phyloP scores from a whole-genome alignment of 768 basidiomycete species.

The Podaxis sp. region DNA sequence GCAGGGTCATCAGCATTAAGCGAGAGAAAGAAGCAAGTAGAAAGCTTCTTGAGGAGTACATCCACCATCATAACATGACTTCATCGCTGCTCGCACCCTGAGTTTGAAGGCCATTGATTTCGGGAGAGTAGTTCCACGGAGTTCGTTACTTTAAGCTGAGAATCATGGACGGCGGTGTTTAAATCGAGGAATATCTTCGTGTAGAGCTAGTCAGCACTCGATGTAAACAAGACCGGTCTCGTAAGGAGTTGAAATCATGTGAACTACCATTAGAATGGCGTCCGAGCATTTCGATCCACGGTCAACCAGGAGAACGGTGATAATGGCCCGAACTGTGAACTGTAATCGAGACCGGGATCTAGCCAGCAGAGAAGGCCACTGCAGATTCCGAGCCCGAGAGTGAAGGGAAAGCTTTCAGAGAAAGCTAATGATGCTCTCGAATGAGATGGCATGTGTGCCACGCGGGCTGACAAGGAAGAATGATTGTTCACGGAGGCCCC shows the following conservation, averaged over 20 bases:
- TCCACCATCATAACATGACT: neutral
- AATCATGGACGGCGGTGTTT: neutral
- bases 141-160: neutral
- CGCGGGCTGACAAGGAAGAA: neutral
- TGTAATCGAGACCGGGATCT: neutral
- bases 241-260: neutral
- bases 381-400: neutral
- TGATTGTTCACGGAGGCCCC: neutral
- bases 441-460: neutral
- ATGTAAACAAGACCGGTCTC: neutral
- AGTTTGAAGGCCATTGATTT: neutral
- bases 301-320: neutral
- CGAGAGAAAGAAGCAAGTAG: neutral
- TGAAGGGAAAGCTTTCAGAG: neutral
- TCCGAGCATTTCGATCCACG: neutral
- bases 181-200: neutral
- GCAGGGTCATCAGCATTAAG: neutral
- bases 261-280: neutral
- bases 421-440: neutral
- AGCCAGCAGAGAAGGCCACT: neutral
- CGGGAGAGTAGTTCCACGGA: constrained; percentile 1
- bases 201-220: neutral
- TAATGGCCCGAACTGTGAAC: neutral
- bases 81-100: neutral
- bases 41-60: neutral